phyloP scores from a whole-genome alignment of 2,329 filamentous ascomycete species.

The Monosporascus ibericus region DNA sequence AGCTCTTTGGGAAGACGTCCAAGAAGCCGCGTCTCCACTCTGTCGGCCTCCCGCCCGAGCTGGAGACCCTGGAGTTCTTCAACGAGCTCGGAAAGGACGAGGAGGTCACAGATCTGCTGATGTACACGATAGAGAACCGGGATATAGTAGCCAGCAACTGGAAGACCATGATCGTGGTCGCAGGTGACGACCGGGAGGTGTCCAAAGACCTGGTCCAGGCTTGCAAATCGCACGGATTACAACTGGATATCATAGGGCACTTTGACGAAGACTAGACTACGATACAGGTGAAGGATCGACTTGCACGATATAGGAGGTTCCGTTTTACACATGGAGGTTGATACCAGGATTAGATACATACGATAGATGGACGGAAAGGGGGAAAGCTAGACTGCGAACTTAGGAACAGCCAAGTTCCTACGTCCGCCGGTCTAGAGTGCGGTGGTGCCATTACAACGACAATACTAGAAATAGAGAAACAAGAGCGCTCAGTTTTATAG shows the following conservation, averaged over 20 bases:
- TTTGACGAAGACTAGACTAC: neutral
- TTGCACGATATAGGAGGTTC: neutral
- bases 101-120: slow-evolving; percentile 39
- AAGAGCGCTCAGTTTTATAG: too few species aligned
- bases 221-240: slow-evolving; percentile 25
- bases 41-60: slow-evolving; percentile 38
- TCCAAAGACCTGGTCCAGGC: slow-evolving; percentile 29
- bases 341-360: neutral
- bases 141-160: slow-evolving; percentile 31
- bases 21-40: slow-evolving; percentile 39
- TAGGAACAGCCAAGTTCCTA: neutral
- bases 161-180: slow-evolving; percentile 31
- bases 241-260: slow-evolving; percentile 17
- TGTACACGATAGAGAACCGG: slow-evolving; percentile 33
- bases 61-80: slow-evolving; percentile 40
- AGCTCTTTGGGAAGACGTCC: slow-evolving; percentile 40
- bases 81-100: slow-evolving; percentile 40
- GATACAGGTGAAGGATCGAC: neutral
- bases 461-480: too few species aligned
- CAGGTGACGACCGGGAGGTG: slow-evolving; percentile 25
- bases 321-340: neutral
- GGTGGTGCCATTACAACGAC: too few species aligned
- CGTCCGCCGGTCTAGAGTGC: too few species aligned
- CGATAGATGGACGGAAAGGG: neutral
- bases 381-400: neutral